Base-by-base conservation (phyloP, 2,329 filamentous ascomycete genomes). In the Diplodia sapinea region DNA sequence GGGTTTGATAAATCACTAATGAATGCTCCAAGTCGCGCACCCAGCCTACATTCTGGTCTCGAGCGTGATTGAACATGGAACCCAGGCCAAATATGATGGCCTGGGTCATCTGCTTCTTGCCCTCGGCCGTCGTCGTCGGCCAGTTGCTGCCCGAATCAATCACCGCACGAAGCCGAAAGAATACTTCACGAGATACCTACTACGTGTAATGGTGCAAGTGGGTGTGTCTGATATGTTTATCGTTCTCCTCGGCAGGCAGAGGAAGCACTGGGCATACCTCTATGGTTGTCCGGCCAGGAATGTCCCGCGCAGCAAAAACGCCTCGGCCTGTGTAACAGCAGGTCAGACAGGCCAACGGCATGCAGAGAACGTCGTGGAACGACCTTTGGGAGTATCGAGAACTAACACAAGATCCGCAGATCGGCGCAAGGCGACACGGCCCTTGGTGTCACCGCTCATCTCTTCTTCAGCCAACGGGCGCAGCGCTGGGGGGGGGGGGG, bases 41-140 rank as follows among this genome's bases (percentile, higher is more conserved):
- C 85, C 85, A 87, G 3, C 82, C 84, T 4, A 87, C 82, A 72
- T 88, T 88, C 70, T 87, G 85, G 33, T 80, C 70, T 12, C 76
- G 76, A 3, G 84, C 85, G 70, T 88, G 85, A 68, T 88, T 87
- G 77, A 87, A 87, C 83, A 87, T 85, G 66, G 80, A 83, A 17
- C 86, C 86, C 0, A 88, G 76, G 2, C 85, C 85, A 47, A 87
- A 78, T 36, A 87, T 79, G 2, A 87, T 75, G 11, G 84, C 85
- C 75, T 87, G 85, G 0, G 81, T 81, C 40, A 74, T 79, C 31
- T 73, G 73, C 11, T 71, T 73, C 15, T 73, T 74, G n/a, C 72
- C 73, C 57, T 70, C 68, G 57, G 62, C 31, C 63, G 73, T 71
- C 15, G 65, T 67, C 20, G 70, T 68, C 13, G 79, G 80, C 82